Evolutionary conservation across 1,284 basidiomycete genomes (phyloP).

Genomic region (Marasmius fiardii): DNA sequence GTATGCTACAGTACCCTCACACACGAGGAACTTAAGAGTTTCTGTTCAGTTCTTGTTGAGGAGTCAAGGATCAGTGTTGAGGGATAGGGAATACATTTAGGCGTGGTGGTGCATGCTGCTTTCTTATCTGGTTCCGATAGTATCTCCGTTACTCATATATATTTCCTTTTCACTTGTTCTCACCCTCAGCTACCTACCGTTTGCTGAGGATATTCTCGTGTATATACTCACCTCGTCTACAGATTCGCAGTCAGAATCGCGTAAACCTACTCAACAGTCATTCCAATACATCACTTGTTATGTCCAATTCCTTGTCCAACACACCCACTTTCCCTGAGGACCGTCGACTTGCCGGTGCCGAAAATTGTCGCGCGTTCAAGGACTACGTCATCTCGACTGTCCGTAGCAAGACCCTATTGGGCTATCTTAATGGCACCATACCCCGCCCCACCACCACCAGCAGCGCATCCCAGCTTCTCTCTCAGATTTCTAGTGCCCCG

Average conservation of each 20-base stretch:
- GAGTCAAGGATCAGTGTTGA: too few species aligned
- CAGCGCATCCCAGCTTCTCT: not conserved
- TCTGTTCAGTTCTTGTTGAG: too few species aligned
- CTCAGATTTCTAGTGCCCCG: not conserved
- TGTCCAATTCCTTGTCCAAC: not conserved
- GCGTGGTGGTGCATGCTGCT: too few species aligned
- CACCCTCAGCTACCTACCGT: too few species aligned
- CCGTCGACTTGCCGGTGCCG: not conserved
- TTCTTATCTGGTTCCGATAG: too few species aligned
- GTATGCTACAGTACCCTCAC: too few species aligned
- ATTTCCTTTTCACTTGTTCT: too few species aligned
- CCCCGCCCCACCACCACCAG: not conserved
- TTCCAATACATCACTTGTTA: not conserved
- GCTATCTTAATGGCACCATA: slow-evolving; percentile 1
- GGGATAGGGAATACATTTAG: too few species aligned
- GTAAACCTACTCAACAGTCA: not conserved
- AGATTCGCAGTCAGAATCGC: not conserved
- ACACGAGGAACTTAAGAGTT: too few species aligned
- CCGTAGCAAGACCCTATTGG: not conserved
- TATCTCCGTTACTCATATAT: too few species aligned
- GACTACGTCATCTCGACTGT: not conserved
- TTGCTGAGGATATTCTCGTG: not conserved
- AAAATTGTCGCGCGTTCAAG: not conserved
- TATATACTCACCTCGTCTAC: not conserved
- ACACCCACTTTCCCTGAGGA: not conserved